Evolutionary conservation across 768 basidiomycete genomes (phyloP), one percentile per base, ranked within the genome.

Genomic region (Sarcodon sp.): DNA sequence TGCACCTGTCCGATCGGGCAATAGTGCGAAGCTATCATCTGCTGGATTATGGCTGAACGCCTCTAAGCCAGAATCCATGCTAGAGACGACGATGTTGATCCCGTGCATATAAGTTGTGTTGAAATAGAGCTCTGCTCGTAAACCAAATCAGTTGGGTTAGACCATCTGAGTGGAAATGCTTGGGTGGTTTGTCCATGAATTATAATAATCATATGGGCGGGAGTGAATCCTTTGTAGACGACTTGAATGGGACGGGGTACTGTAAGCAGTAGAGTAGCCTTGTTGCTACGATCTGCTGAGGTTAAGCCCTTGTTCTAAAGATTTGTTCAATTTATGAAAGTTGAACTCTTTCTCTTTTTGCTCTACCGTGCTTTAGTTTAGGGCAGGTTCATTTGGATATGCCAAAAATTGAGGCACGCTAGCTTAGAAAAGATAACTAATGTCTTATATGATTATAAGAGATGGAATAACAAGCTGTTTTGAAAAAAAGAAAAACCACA

Each of bases 31-130:
- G 78, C 79, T 80, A 81, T 76, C 79, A 79, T 79, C 76, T 75
- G 79, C 74, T 77, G 78, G 80, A 80, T 81, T 80, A 82, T 80
- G 79, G 75, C 80, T 82, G 79, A 81, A 81, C 72, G 77, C 79
- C 79, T 82, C 79, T 80, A 80, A 80, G 78, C 69, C 77, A 79
- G 79, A 80, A 82, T 79, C 79, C 73, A 71, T 80, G 77, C 80
- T 77, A 73, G 76, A 80, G 69, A 74, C 70, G 73, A 79, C 69
- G 76, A 79, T 77, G 69, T 77, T 72, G 69, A 72, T 76, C 76
- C 76, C 72, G 71, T 75, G 71, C 69, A 72, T 74, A 66, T 74
- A 65, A 77, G 70, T 67, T 66, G 76, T 68, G 75, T 77, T 69
- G 55, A 66, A 72, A 79, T 77, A 77, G 75, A 73, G 75, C 74